A percentile compares a stretch with the other conserved stretches of the same genome.
phyloP scores from a whole-genome alignment of 805 yeast species.

The Candida broadrunensis region DNA sequence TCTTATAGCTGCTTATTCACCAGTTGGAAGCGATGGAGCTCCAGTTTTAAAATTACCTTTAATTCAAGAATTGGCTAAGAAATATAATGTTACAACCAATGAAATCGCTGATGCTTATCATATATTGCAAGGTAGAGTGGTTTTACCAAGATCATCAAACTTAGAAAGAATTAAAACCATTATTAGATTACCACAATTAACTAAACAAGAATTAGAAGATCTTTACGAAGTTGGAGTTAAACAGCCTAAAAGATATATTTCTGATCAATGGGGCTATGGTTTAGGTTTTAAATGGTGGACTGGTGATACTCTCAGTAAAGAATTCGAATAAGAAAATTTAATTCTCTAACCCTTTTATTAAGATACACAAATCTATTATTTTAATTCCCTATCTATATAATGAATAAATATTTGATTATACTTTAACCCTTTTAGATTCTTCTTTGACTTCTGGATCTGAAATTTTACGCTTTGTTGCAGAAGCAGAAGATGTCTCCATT shows the following conservation, averaged over 20 bases:
- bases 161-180: conserved; percentile 53
- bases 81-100: conserved; percentile 50
- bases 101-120: conserved; percentile 63
- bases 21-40: conserved; percentile 65
- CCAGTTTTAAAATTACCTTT: conserved; percentile 54
- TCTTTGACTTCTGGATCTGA: not conserved
- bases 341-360: not conserved
- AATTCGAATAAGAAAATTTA: conserved; percentile 21
- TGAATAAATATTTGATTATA: not conserved
- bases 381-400: not conserved
- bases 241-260: conserved; percentile 28
- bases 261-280: conserved; percentile 36
- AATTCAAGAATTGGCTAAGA: conserved; percentile 52
- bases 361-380: not conserved
- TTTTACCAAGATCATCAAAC: conserved; percentile 70
- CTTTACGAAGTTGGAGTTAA: conserved; percentile 36
- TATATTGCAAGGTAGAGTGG: conserved; percentile 57
- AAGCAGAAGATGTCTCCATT: not conserved
- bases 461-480: not conserved
- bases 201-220: conserved; percentile 30
- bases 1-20: conserved; percentile 54
- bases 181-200: conserved; percentile 30
- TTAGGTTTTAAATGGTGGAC: conserved; percentile 36
- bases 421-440: not conserved
- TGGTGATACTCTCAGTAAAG: conserved; percentile 25